Percentiles rank a stretch among this genome's conserved stretches.
Conservation (phyloP, 208 protist genomes). For the Leishmania amazonensis region DNA sequence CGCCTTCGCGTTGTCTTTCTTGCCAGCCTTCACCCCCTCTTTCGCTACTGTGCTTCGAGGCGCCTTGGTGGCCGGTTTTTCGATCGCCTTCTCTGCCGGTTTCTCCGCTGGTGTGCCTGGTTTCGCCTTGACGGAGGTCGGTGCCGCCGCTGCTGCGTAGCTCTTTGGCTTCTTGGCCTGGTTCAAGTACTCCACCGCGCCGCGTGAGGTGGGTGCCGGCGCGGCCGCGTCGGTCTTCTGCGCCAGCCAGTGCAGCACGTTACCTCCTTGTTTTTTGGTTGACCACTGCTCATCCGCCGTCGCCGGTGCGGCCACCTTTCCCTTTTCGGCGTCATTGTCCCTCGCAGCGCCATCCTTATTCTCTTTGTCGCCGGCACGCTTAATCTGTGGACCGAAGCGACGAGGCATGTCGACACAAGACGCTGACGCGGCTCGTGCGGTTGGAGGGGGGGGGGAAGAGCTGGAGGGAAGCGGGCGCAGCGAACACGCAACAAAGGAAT, state of each 20-base stretch:
- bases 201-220: conserved; percentile 30
- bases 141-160: conserved; percentile 7
- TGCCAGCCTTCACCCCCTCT: background rate
- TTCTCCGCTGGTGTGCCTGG: conserved; percentile 3
- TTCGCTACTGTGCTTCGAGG: background rate
- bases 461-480: background rate
- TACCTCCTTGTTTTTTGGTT: conserved; percentile 41
- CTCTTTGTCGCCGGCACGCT: conserved; percentile 25
- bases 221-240: conserved; percentile 48
- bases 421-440: background rate
- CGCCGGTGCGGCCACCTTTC: background rate
- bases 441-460: background rate
- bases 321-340: conserved; percentile 6
- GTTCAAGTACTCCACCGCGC: conserved; percentile 66
- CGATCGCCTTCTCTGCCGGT: conserved; percentile 9
- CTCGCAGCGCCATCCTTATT: background rate
- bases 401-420: conserved; percentile 10
- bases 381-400: conserved; percentile 31
- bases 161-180: conserved; percentile 41
- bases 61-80: conserved; percentile 3
- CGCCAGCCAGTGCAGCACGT: conserved; percentile 67
- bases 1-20: background rate
- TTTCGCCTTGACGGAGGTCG: conserved; percentile 9
- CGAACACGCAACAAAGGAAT: background rate
- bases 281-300: conserved; percentile 30